These are phyloP conservation scores for Penicillium chermesinum DNA, from an alignment of 495 filamentous ascomycete species.

Conservation along the genomic window DNA sequence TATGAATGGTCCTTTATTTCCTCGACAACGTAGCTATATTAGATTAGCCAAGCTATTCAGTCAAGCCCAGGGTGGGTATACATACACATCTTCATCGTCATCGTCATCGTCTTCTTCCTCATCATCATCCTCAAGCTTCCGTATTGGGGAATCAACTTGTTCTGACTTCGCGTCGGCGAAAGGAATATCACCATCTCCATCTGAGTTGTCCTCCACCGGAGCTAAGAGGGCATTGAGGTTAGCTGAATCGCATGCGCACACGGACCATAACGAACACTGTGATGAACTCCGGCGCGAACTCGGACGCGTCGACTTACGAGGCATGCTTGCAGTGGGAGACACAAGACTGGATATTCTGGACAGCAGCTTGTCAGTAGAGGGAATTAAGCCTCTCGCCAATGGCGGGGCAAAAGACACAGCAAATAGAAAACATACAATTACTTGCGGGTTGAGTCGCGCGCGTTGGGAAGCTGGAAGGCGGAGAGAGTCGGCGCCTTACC, in stretches of 20 bases:
- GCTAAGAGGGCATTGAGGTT: slow-evolving; percentile 21
- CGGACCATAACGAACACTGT: no score
- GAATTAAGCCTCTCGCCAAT: slow-evolving; percentile 5
- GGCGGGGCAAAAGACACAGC: not conserved
- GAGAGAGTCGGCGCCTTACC: slow-evolving; percentile 30
- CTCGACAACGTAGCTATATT: slow-evolving; percentile 55
- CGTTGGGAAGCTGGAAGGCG: slow-evolving; percentile 21
- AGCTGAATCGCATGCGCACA: slow-evolving; percentile 4
- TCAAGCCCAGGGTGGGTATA: slow-evolving; percentile 16
- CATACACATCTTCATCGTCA: slow-evolving; percentile 39
- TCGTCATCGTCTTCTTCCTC: slow-evolving; percentile 26
- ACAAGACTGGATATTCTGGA: slow-evolving; percentile 23
- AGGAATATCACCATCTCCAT: slow-evolving; percentile 43
- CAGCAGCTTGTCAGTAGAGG: slow-evolving; percentile 32
- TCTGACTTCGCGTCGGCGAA: slow-evolving; percentile 29
- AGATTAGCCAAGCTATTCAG: slow-evolving; percentile 24
- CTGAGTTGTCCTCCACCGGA: slow-evolving; percentile 38
- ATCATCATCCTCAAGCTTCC: not conserved
- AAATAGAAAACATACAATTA: not conserved
- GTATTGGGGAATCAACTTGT: not conserved
- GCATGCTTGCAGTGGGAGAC: slow-evolving; percentile 26
- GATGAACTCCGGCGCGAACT: no score
- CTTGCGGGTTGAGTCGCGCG: slow-evolving; percentile 4
- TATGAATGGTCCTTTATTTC: slow-evolving; percentile 49
- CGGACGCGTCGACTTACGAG: slow-evolving; percentile 31